These are phyloP conservation scores for Magnusiomyces fungicola DNA, from an alignment of 1,139 yeast genomes.

Conservation along the genomic window DNA sequence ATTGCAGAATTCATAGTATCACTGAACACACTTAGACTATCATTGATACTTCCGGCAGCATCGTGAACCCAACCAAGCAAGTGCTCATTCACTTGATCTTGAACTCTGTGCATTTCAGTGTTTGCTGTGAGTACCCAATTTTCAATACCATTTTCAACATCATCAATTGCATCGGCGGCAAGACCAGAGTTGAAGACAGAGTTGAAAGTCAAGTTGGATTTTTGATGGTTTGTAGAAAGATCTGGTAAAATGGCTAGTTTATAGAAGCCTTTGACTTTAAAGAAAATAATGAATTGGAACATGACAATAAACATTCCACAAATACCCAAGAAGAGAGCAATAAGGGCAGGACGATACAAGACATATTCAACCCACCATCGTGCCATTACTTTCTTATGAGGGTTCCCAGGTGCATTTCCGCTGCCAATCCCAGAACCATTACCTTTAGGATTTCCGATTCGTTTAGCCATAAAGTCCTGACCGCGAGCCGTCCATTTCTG, in stretches of 20 bases:
- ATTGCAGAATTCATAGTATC: slow-evolving; percentile 48
- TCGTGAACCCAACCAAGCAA: slow-evolving; percentile 59
- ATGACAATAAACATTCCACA: slow-evolving; percentile 38
- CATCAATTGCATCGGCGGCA: slow-evolving; percentile 18
- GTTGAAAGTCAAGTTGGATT: no score
- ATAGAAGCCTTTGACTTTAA: slow-evolving; percentile 21
- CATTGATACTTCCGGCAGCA: slow-evolving; percentile 48
- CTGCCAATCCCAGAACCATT: slow-evolving; percentile 4
- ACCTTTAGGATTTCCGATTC: slow-evolving; percentile 2
- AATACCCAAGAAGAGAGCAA: slow-evolving; percentile 36
- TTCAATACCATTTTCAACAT: slow-evolving; percentile 19
- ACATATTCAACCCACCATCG: slow-evolving; percentile 33
- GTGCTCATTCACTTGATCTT: slow-evolving; percentile 49
- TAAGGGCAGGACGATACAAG: slow-evolving; percentile 27
- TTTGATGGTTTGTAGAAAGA: no score
- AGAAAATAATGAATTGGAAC: slow-evolving; percentile 38
- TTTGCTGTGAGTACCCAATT: slow-evolving; percentile 52
- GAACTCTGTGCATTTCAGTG: slow-evolving; percentile 37
- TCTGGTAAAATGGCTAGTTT: slow-evolving; percentile 8
- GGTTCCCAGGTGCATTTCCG: background rate
- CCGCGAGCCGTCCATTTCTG: slow-evolving; percentile 12
- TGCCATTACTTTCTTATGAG: slow-evolving; percentile 15
- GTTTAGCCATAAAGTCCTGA: slow-evolving; percentile 10
- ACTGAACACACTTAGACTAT: slow-evolving; percentile 46
- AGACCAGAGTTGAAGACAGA: no score